Evolutionary conservation across 192 early-diverging fungal species (phyloP), one percentile per base, ranked within the genome.

Genomic region (Backusella liffmaniae): DNA sequence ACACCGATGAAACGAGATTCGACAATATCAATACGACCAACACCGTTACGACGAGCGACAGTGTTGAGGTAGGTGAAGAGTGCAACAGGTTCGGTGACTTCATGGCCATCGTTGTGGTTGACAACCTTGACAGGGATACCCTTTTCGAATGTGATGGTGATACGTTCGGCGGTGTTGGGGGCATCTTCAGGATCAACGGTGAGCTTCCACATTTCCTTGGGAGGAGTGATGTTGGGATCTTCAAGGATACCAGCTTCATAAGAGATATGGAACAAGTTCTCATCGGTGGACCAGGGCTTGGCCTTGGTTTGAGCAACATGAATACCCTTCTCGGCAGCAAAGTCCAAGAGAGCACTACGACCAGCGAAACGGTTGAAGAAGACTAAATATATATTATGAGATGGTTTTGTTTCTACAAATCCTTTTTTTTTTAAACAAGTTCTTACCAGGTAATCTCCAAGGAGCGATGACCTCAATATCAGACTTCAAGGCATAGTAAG

Each of bases 251-350:
- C 98, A 76, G 97, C 96, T 86, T 99, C 97, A 81, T 96, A 98
- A 15, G 96, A 97, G 85, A 98, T 99, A 87, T 99, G 96, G 92
- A 96, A 98, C 73, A 99, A 86, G 90, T 98, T 99, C 88, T 99
- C 98, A 84, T 99, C 98, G 12, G 97, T 99, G 21, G 96, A 97
- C 97, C 98, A 99, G 37, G 97, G 97, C 89, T 98, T 97, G 86
- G 93, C 91, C 30, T 91, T 89, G 23, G 98, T 99, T 89, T 99
- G 98, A 65, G 92, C 88, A 15, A 99, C 97, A 10, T 97, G 98
- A 72, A 99, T 94, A 74, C 80, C 82, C 91, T 95, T 97, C 80
- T 93, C 84, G 8, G 89, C 91, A 21, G 98, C 98, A 77, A 95
- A 99, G 67, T 88, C 96, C 51, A 99, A 89, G 70, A 99, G 90